Evolutionary conservation across 1,139 yeast genomes (phyloP), one percentile per base, ranked within the genome.

Genomic region (Debaryomycetaceae sp.): DNA sequence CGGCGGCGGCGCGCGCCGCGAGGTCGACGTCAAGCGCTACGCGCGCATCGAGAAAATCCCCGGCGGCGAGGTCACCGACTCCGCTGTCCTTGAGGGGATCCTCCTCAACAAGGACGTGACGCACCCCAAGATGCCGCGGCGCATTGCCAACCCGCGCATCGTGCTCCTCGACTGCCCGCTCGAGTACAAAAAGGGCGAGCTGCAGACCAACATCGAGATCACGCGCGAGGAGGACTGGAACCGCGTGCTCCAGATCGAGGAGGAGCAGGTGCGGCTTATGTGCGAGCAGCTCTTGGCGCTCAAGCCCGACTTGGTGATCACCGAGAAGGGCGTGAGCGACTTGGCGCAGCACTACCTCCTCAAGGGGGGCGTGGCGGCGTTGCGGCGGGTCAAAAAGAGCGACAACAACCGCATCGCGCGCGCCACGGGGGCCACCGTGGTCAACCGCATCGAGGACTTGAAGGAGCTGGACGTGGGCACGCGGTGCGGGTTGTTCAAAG

Each of bases 251-350:
- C 91, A 91, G 63, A 91, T 93, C 51, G 99, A 93, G 64, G 99
- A 93, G 65, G 98, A 93, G 58, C 99, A 93, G 63, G 91, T 93
- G 41, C 83, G 83, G 53, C 52, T 73, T 35, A 66, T 91, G 69
- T 89, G 97, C 61, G 95, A 86, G 38, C 83, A 80, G 46, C 75
- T 93, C 42, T 70, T 89, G 44, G 76, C 83, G 38, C 77, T 85
- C 54, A 85, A 86, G 55, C 98, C 98, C 13, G 95, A 85, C 54
- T 71, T 93, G 49, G 96, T 93, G 26, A 82, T 93, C 44, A 93
- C 98, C 32, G 99, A 93, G 60, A 93, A 93, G 71, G 99, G 99
- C 44, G 97, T 93, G 16, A 83, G 95, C 33, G 99, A 93, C 58
- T 71, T 93, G 53, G 99, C 98, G 25, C 99, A 93, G 61, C 99